These are phyloP conservation scores for Starmera stellimalicola DNA, from an alignment of 1,139 yeast genomes.

Conservation along the genomic window DNA sequence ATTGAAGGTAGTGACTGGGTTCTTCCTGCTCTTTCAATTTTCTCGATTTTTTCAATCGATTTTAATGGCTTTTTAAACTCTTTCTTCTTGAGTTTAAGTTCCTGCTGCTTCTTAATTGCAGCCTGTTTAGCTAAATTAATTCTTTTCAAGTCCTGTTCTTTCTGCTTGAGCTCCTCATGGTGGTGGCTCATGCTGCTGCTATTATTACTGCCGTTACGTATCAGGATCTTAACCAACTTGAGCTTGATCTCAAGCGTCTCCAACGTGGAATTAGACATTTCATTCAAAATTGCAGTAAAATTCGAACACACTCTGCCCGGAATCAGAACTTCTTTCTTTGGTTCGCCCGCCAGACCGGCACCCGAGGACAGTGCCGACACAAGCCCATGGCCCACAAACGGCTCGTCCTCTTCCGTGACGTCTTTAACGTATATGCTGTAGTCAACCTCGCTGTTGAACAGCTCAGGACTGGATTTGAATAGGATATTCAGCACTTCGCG, in stretches of 20 bases:
- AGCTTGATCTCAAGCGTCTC: conserved; percentile 51
- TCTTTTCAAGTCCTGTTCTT: neutral
- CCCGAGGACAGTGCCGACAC: conserved; percentile 34
- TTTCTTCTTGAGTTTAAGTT: conserved; percentile 1
- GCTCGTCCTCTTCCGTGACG: conserved; percentile 67
- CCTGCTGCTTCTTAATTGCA: conserved; percentile 4
- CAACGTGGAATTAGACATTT: conserved; percentile 43
- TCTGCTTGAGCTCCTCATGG: conserved; percentile 1
- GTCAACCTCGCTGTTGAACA: conserved; percentile 42
- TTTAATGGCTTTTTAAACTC: neutral
- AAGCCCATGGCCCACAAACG: conserved; percentile 65
- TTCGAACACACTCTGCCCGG: conserved; percentile 71
- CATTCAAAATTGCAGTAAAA: conserved; percentile 43
- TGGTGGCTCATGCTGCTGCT: conserved; percentile 6
- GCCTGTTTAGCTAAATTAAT: conserved; percentile 6
- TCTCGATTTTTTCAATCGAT: conserved; percentile 21
- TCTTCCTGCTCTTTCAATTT: conserved; percentile 49
- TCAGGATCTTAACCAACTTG: conserved; percentile 35
- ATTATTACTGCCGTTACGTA: conserved; percentile 2
- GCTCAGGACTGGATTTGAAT: conserved; percentile 47
- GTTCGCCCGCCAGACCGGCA: conserved; percentile 4
- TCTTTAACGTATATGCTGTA: conserved; percentile 68
- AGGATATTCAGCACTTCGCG: conserved; percentile 43
- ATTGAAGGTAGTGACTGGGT: conserved; percentile 51
- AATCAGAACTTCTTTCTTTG: conserved; percentile 28